These are phyloP conservation scores for Pythium coloratum DNA, from an alignment of 352 stramenopile species.

Conservation along the genomic window DNA sequence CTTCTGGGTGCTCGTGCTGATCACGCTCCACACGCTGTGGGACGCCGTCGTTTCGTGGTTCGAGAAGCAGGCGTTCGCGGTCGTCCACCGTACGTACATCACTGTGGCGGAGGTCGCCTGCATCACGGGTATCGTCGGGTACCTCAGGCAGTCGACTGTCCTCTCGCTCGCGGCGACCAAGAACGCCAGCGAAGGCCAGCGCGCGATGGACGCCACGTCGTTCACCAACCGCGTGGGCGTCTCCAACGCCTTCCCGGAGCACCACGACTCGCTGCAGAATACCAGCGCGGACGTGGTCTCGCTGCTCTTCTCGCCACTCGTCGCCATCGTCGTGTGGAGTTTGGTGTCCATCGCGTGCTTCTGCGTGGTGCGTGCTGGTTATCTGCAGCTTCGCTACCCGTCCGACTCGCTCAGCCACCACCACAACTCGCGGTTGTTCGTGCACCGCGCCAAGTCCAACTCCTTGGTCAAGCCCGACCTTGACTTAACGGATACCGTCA, in stretches of 20 bases:
- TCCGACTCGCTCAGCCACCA: slow-evolving; percentile 3
- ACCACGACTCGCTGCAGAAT: slow-evolving; percentile 29
- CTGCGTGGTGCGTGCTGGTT: slow-evolving; percentile 4
- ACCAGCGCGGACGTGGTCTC: slow-evolving; percentile 12
- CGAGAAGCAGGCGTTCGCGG: slow-evolving; percentile 19
- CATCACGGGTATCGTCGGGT: slow-evolving; percentile 22
- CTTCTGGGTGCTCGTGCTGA: slow-evolving; percentile 33
- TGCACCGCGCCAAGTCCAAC: slow-evolving; percentile 20
- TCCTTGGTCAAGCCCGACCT: slow-evolving; percentile 23
- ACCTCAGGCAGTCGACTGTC: slow-evolving; percentile 1
- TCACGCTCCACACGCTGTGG: slow-evolving; percentile 26
- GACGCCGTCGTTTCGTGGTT: slow-evolving; percentile 22
- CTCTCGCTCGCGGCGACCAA: slow-evolving; percentile 17
- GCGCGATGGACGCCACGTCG: slow-evolving; percentile 11
- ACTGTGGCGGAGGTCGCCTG: slow-evolving; percentile 22
- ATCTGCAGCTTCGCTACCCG: slow-evolving; percentile 18
- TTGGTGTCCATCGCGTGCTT: slow-evolving; percentile 17
- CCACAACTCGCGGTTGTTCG: slow-evolving; percentile 18
- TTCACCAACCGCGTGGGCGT: slow-evolving; percentile 17
- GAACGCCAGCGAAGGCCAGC: slow-evolving; percentile 19
- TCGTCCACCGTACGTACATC: slow-evolving; percentile 29
- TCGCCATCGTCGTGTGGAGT: slow-evolving; percentile 17
- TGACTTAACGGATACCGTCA: neutral
- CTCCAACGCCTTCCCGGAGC: slow-evolving; percentile 24
- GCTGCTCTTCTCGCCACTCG: slow-evolving; percentile 20